Conservation (phyloP, 768 basidiomycete species). For the Collybia nuda region DNA sequence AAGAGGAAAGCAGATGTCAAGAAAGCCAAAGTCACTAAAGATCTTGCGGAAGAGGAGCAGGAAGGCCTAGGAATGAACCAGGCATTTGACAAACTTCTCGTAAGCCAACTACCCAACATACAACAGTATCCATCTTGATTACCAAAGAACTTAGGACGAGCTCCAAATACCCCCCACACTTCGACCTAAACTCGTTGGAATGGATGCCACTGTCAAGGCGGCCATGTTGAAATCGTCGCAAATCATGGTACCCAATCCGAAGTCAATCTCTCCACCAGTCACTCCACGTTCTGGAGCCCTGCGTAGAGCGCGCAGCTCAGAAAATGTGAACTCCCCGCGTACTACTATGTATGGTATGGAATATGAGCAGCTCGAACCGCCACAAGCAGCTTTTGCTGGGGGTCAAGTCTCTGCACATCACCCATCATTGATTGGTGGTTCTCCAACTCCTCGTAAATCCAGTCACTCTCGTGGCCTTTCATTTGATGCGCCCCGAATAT, state of each 20-base stretch:
- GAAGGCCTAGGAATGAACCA: constrained; percentile 48
- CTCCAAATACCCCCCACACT: constrained; percentile 82
- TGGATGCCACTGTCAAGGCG: constrained; percentile 86
- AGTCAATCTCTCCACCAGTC: constrained; percentile 32
- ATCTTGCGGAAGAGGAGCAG: constrained; percentile 3
- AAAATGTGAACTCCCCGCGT: constrained; percentile 63
- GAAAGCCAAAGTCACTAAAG: constrained; percentile 9
- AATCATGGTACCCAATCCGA: constrained; percentile 46
- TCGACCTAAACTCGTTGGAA: constrained; percentile 74
- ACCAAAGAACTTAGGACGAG: constrained; percentile 59
- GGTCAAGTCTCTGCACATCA: constrained; percentile 39
- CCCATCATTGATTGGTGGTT: constrained; percentile 33
- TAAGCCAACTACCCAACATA: constrained; percentile 31
- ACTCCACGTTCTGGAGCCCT: constrained; percentile 52
- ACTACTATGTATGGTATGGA: constrained; percentile 35
- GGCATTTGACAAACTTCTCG: constrained; percentile 82
- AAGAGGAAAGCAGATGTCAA: constrained; percentile 36
- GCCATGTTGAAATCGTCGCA: constrained; percentile 90
- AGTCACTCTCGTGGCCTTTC: constrained; percentile 64
- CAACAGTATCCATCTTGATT: constrained; percentile 1
- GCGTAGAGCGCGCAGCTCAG: constrained; percentile 72
- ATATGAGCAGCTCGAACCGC: constrained; percentile 38
- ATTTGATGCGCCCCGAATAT: constrained; percentile 50
- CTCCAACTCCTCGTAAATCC: constrained; percentile 37
- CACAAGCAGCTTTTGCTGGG: constrained; percentile 31